phyloP scores from a whole-genome alignment of 176 grass and related monocot genomes.

The Carex littledalei region DNA sequence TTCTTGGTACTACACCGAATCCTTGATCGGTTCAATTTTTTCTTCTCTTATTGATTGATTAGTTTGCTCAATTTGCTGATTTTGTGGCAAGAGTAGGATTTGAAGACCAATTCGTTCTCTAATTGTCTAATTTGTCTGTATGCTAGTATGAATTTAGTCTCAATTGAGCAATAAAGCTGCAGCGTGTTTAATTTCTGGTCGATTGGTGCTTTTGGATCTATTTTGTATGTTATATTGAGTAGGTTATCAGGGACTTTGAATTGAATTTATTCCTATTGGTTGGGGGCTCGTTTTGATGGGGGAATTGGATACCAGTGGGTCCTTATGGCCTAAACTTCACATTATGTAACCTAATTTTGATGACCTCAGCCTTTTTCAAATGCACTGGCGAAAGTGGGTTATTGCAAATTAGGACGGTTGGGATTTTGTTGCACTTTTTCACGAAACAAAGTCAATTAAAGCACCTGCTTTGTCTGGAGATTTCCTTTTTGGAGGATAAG shows the following conservation, averaged over 20 bases:
- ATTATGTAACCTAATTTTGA: constrained; percentile 11
- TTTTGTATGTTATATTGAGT: neutral
- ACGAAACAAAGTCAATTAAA: constrained; percentile 24
- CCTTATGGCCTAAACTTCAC: constrained; percentile 25
- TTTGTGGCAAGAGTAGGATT: neutral
- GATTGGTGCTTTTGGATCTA: constrained; percentile 1
- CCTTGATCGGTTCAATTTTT: neutral
- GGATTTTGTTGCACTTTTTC: constrained; percentile 11
- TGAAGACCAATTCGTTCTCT: neutral
- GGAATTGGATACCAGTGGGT: neutral
- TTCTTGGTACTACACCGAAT: neutral
- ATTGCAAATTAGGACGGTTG: constrained; percentile 12
- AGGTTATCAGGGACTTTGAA: neutral
- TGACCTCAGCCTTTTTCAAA: constrained; percentile 5
- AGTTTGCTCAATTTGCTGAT: neutral
- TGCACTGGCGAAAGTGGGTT: constrained; percentile 5
- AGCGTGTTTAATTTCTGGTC: constrained; percentile 6
- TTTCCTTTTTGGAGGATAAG: constrained; percentile 17
- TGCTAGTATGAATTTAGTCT: neutral
- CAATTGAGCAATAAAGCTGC: neutral
- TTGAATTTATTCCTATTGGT: neutral
- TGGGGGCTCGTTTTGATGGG: neutral
- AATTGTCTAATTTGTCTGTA: neutral
- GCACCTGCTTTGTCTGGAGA: constrained; percentile 4
- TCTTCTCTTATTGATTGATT: neutral